Base-by-base conservation (phyloP, 1,139 yeast genomes). In the Candida neerlandica region DNA sequence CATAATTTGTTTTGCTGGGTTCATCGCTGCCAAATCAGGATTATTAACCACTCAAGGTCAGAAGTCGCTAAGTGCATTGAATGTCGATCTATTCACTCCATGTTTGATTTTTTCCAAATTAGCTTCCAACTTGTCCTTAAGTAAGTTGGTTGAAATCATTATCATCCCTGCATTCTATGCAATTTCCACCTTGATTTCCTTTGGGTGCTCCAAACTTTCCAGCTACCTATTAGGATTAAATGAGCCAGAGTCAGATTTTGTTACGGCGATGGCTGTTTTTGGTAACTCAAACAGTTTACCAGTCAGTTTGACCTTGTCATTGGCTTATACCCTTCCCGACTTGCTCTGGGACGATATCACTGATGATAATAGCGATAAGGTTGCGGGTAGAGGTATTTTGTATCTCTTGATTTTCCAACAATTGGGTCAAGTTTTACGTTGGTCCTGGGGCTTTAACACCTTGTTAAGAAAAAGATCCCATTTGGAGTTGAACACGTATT, bases 401-500 rank as follows among this genome's bases (percentile, higher is more conserved):
- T 89, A 89, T 65, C 72, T 89, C 58, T 71, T 89, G 51, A 85
- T 89, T 45, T 89, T 89, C 68, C 96, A 89, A 70, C 96, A 89
- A 64, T 75, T 89, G 62, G 96, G 96, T 37, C 96, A 88, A 69
- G 79, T 88, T 59, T 73, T 89, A 51, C 75, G 96, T 54, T 89
- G 96, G 96, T 86, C 94, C 2, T 89, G 96, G 95, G 96, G 96
- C n/a, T 88, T 83, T 68, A 87, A 89, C 63, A 85, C 82, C 23
- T 71, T 89, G 52, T 71, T 89, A 53, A 78, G 85, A 45, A 81
- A 73, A 58, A 74, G 85, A 50, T 66, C 77, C 2, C 63, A 56
- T 14, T 65, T 66, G 41, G 83, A 79, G 54, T 67, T 80, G 52
- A 63, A 69, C 46, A 58, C 67, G 21, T 71, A 72, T 51, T 52